Base-by-base conservation (phyloP, 106 monocot species). In the Ottelia alismoides region DNA sequence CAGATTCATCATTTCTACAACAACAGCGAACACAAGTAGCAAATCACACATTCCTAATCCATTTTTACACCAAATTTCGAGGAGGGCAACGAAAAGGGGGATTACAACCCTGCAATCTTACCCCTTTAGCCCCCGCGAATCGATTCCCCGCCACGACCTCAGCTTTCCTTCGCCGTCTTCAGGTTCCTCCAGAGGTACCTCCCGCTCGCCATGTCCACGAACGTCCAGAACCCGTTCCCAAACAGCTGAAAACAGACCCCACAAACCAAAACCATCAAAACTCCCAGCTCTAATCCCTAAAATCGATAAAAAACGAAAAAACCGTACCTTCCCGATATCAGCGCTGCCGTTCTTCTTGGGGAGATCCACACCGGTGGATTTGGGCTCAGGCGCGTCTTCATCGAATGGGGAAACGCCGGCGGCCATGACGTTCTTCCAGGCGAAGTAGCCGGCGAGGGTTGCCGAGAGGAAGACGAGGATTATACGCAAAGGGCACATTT, bases 401-500 rank as follows among this genome's bases (percentile, higher is more conserved):
- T n/a, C n/a, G n/a, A n/a, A n/a, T n/a, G n/a, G n/a, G 26, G 67
- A 40, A 14, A 35, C 47, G 3, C 26, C 31, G 1, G 64, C 20
- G 16, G 71, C 57, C 29, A 57, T 17, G n/a, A 65, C 31, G 58
- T 64, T 31, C 45, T 25, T 72, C 71, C 71, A 72, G 4, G 71
- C 71, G 51, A 72, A 64, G 58, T 64, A 72, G 10, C 71, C 71
- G 1, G 71, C 71, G 52, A 72, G 64, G 27, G 64, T 72, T n/a
- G 64, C 71, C 14, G 64, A 65, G 29, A 72, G 51, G 64, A 72
- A 72, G 20, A 72, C 49, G 31, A 72, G 58, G 57, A 72, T 72
- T 14, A 72, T 52, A 40, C 71, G 64, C 64, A 72, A 44, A 1
- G 64, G 71, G 43, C 71, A 72, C 71, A 72, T 72, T 52, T 50